phyloP scores from a whole-genome alignment of 2,329 filamentous ascomycete species.

The Fusarium albidum region DNA sequence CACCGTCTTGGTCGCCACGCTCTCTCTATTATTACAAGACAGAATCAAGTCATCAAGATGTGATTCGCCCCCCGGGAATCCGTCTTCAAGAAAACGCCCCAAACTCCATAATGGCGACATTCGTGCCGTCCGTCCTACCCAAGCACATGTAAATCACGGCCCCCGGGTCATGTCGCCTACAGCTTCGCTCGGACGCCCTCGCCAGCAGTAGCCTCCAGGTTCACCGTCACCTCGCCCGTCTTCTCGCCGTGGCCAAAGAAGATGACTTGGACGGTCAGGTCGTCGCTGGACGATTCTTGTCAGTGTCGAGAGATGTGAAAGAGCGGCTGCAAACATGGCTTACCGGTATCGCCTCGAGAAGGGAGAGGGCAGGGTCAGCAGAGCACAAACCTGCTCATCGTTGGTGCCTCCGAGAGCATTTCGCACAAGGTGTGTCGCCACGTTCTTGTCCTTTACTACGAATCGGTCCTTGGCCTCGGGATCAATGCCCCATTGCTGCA shows the following conservation, averaged over 20 bases:
- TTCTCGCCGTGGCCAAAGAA: slow-evolving; percentile 90
- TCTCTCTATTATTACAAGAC: slow-evolving; percentile 19
- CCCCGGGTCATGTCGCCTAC: slow-evolving; percentile 33
- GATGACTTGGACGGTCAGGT: slow-evolving; percentile 96
- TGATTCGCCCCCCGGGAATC: slow-evolving; percentile 17
- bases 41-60: slow-evolving; percentile 8
- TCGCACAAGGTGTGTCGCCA: slow-evolving; percentile 91
- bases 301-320: neutral
- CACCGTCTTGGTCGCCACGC: neutral
- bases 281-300: slow-evolving; percentile 68
- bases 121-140: neutral
- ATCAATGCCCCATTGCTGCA: slow-evolving; percentile 89
- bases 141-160: neutral
- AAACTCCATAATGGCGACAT: slow-evolving; percentile 28
- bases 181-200: slow-evolving; percentile 51
- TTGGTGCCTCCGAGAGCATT: slow-evolving; percentile 96
- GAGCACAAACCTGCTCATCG: slow-evolving; percentile 89
- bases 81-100: slow-evolving; percentile 34
- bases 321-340: slow-evolving; percentile 16
- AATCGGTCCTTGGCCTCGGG: slow-evolving; percentile 81
- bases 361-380: slow-evolving; percentile 89
- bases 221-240: slow-evolving; percentile 81
- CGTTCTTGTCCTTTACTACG: slow-evolving; percentile 93
- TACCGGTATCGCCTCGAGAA: slow-evolving; percentile 91
- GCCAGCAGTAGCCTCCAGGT: slow-evolving; percentile 82